These are phyloP conservation scores for Barnettozyma sp. DNA, from an alignment of 805 yeast genomes.

Conservation along the genomic window DNA sequence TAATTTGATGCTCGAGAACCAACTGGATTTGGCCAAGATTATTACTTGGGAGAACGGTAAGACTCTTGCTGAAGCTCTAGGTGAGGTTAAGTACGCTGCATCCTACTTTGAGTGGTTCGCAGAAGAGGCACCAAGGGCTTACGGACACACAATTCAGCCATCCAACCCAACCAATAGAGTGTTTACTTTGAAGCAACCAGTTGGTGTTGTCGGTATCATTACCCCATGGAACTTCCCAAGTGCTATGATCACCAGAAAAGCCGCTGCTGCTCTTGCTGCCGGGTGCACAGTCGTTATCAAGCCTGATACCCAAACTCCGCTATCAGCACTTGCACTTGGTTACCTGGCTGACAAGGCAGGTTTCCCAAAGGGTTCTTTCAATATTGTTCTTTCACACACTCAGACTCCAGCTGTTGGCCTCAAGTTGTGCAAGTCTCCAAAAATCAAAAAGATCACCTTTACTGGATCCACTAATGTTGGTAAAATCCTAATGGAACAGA, in stretches of 20 bases:
- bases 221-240: constrained; percentile 66
- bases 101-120: constrained; percentile 87
- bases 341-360: constrained; percentile 52
- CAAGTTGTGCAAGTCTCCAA: constrained; percentile 40
- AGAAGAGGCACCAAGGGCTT: constrained; percentile 50
- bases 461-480: constrained; percentile 64
- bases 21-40: constrained; percentile 50
- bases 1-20: constrained; percentile 46
- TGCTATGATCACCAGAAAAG: constrained; percentile 62
- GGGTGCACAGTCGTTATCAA: constrained; percentile 57
- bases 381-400: constrained; percentile 43
- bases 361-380: constrained; percentile 51
- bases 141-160: constrained; percentile 54
- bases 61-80: constrained; percentile 44
- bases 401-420: constrained; percentile 48
- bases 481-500: constrained; percentile 50
- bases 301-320: constrained; percentile 58
- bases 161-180: constrained; percentile 43
- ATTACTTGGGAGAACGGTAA: constrained; percentile 59
- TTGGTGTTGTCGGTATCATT: constrained; percentile 57
- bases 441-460: constrained; percentile 50
- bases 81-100: constrained; percentile 54
- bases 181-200: constrained; percentile 49
- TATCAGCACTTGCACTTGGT: constrained; percentile 52
- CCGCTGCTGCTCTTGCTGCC: constrained; percentile 59